Evolutionary conservation across 176 grass and related monocot genomes (phyloP).

Genomic region (Themeda triandra): DNA sequence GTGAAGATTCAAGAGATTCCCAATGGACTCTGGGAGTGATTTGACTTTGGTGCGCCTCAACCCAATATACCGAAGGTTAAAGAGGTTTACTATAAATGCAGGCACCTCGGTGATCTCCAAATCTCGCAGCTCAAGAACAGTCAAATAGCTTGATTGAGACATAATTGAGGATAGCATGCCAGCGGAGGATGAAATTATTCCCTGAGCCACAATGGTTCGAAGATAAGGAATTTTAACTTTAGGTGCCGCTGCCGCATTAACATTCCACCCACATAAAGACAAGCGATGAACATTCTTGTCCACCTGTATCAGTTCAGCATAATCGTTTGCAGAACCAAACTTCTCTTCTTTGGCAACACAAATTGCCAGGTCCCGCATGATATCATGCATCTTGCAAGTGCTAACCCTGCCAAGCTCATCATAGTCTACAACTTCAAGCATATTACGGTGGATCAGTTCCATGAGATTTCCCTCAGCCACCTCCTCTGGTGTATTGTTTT

Average conservation of each 20-base stretch:
- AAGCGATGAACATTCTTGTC: constrained; percentile 21
- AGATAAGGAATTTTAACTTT: constrained; percentile 20
- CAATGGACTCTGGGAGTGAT: constrained; percentile 25
- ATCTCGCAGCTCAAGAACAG: constrained; percentile 41
- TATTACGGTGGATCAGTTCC: constrained; percentile 34
- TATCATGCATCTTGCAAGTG: constrained; percentile 46
- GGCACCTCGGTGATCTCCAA: constrained; percentile 26
- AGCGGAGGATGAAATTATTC: background rate
- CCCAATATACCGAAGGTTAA: constrained; percentile 40
- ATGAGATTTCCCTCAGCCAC: constrained; percentile 45
- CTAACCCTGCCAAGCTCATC: constrained; percentile 17
- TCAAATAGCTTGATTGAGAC: constrained; percentile 7
- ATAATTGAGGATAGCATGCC: background rate
- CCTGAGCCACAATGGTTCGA: background rate
- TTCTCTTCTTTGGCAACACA: constrained; percentile 28
- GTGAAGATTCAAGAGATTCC: constrained; percentile 27
- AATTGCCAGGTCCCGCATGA: constrained; percentile 33
- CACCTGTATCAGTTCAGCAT: background rate
- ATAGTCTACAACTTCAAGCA: constrained; percentile 36
- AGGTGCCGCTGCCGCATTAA: background rate
- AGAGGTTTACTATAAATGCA: constrained; percentile 3
- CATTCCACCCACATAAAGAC: constrained; percentile 19
- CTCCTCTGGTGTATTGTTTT: constrained; percentile 40
- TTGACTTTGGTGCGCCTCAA: constrained; percentile 40
- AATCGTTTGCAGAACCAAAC: constrained; percentile 14